Conservation (phyloP, 495 filamentous ascomycete species). For the Neurospora terricola region DNA sequence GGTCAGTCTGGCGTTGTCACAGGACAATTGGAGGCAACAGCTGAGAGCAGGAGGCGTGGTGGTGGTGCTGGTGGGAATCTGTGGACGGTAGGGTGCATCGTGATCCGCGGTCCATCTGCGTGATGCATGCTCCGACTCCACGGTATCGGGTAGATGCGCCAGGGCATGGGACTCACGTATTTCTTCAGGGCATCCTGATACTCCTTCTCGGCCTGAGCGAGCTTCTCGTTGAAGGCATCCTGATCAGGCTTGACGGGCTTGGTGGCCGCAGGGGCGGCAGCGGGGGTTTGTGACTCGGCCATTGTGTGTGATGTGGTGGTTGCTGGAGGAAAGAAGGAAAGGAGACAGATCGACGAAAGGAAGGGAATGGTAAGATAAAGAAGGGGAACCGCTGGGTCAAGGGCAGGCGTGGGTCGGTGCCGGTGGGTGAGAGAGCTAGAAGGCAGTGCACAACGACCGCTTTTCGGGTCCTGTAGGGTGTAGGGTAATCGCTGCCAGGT, state of each 20-base stretch:
- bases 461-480: not conserved
- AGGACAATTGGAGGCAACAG: not conserved
- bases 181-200: constrained; percentile 61
- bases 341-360: not conserved
- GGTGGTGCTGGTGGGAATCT: not conserved
- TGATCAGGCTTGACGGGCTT: constrained; percentile 66
- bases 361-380: not conserved
- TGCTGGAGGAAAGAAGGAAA: not conserved
- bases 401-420: not conserved
- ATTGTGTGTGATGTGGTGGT: constrained; percentile 18
- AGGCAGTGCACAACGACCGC: not conserved
- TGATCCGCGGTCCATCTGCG: not conserved
- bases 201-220: constrained; percentile 74
- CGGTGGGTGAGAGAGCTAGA: not conserved
- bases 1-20: constrained; percentile 1
- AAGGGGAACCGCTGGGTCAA: not conserved
- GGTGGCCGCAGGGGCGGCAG: constrained; percentile 40
- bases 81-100: not conserved
- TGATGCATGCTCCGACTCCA: not conserved
- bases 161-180: constrained; percentile 50
- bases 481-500: not conserved
- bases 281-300: constrained; percentile 31
- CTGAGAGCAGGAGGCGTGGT: not conserved
- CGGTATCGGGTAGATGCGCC: not conserved
- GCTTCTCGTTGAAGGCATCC: constrained; percentile 55